Percentiles rank a stretch among this genome's conserved stretches.
These are phyloP conservation scores for Petunia hybrid DNA, from an alignment of 305 asterid genomes.

Conservation along the genomic window DNA sequence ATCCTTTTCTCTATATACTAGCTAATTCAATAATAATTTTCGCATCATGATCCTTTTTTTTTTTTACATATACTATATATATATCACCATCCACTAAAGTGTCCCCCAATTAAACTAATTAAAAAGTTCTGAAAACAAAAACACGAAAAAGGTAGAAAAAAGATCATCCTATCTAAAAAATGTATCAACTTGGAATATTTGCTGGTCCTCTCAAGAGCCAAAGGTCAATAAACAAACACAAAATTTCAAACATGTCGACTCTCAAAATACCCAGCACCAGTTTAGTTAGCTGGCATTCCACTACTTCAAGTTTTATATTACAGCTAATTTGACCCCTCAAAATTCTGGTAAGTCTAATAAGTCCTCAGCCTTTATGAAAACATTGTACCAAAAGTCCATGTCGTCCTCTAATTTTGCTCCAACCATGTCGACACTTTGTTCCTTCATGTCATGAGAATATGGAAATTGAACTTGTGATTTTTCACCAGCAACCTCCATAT, in stretches of 20 bases:
- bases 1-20: neutral
- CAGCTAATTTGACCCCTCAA: constrained; percentile 45
- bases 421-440: constrained; percentile 40
- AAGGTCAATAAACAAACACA: constrained; percentile 26
- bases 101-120: neutral
- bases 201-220: constrained; percentile 3
- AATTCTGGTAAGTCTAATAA: constrained; percentile 79
- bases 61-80: neutral
- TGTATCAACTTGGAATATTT: neutral
- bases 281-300: constrained; percentile 8
- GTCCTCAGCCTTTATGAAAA: constrained; percentile 62
- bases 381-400: constrained; percentile 86
- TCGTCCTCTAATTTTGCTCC: constrained; percentile 49
- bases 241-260: constrained; percentile 32
- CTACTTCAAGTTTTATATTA: constrained; percentile 23
- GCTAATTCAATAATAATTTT: neutral
- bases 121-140: neutral
- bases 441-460: neutral
- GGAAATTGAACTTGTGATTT: constrained; percentile 39
- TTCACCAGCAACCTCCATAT: neutral
- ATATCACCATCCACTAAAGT: constrained; percentile 8
- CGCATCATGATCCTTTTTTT: neutral
- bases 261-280: neutral
- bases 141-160: neutral
- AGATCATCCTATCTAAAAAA: neutral